Conservation (phyloP, 2,329 filamentous ascomycete species). For the Xylariaceae sp. region DNA sequence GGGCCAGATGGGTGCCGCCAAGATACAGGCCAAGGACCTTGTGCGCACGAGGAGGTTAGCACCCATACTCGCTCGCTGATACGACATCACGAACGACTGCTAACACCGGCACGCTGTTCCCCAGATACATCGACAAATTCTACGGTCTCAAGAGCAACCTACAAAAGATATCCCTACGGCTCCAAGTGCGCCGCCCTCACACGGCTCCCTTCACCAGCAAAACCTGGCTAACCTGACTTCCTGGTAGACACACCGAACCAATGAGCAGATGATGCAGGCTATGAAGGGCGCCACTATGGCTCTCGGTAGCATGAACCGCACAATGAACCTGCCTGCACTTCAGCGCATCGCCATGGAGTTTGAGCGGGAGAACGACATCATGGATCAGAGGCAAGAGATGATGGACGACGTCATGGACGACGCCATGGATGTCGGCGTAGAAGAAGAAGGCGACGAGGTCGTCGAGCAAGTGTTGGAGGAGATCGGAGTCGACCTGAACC, state of each 20-base stretch:
- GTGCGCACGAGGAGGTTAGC: constrained; percentile 80
- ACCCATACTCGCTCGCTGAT: neutral
- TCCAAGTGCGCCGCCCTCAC: constrained; percentile 63
- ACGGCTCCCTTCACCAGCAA: constrained; percentile 16
- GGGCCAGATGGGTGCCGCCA: constrained; percentile 96
- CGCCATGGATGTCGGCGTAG: constrained; percentile 82
- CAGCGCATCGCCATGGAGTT: constrained; percentile 99
- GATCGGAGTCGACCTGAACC: constrained; percentile 89
- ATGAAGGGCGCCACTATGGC: constrained; percentile 97
- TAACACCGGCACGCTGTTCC: neutral
- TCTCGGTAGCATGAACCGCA: constrained; percentile 92
- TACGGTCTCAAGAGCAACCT: constrained; percentile 97
- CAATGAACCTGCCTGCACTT: constrained; percentile 93
- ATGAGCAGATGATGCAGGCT: constrained; percentile 99
- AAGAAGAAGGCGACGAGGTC: constrained; percentile 95
- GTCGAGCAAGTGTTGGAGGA: constrained; percentile 96
- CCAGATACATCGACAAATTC: constrained; percentile 93
- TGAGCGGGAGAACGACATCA: constrained; percentile 97
- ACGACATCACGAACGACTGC: neutral
- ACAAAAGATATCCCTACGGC: constrained; percentile 89
- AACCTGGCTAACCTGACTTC: constrained; percentile 1
- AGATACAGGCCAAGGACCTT: constrained; percentile 96
- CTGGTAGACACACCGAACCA: constrained; percentile 83
- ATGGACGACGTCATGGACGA: constrained; percentile 99
- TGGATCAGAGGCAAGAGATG: constrained; percentile 99